A percentile compares a stretch with the other conserved stretches of the same genome.
Conservation (phyloP, 805 yeast genomes). For the Tetrapisispora taiwanensis region DNA sequence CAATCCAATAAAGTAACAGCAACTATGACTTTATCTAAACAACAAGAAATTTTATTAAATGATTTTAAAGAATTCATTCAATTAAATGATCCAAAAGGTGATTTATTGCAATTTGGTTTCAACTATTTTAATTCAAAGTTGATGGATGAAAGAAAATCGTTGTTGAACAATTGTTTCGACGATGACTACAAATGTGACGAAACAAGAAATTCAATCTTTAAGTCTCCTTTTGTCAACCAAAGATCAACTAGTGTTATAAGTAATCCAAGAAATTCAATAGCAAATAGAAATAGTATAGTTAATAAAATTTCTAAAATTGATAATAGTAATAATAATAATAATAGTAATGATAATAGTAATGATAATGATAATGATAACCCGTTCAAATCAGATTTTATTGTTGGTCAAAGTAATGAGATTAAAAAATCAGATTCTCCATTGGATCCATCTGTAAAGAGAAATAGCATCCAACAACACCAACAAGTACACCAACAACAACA, state of each 20-base stretch:
- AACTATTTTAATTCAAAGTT: constrained; percentile 56
- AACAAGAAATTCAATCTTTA: constrained; percentile 3
- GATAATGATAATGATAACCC: background rate
- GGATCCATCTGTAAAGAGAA: constrained; percentile 1
- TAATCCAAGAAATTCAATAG: constrained; percentile 2
- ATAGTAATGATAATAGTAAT: background rate
- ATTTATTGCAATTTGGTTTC: constrained; percentile 66
- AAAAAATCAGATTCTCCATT: constrained; percentile 2
- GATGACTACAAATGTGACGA: constrained; percentile 27
- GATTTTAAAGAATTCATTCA: constrained; percentile 51
- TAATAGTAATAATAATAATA: constrained; percentile 35
- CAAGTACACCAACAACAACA: background rate
- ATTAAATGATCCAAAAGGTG: constrained; percentile 45
- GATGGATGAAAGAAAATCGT: constrained; percentile 37
- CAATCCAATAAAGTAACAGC: too few relatives aligned
- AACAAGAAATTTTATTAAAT: constrained; percentile 40
- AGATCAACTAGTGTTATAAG: constrained; percentile 15
- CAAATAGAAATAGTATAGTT: constrained; percentile 8
- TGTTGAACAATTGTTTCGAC: constrained; percentile 31
- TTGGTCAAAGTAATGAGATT: background rate
- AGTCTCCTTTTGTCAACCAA: constrained; percentile 6
- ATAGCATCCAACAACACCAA: constrained; percentile 1
- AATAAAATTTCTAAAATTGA: background rate
- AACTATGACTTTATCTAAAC: constrained; percentile 9
- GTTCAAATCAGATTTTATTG: constrained; percentile 2